Conservation (phyloP, 176 grass and related monocot species). For the Bonia amplexicaulis region DNA sequence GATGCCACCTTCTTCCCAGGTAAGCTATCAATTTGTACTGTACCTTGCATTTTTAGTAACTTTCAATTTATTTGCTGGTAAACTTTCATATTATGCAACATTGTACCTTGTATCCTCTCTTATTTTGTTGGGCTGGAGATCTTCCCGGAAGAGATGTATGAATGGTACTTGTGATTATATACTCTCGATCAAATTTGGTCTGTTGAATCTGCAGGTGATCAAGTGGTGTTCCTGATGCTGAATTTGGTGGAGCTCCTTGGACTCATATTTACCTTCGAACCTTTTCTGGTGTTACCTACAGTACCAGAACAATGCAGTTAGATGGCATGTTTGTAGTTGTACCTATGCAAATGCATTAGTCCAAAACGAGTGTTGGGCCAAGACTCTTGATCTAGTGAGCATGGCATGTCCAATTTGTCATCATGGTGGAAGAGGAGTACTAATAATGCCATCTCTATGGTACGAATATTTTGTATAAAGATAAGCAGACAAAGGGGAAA, state of each 20-base stretch:
- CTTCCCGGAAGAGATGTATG: background rate
- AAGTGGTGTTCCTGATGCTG: conserved; percentile 37
- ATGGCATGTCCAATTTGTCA: background rate
- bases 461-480: background rate
- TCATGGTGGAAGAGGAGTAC: background rate
- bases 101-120: background rate
- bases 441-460: background rate
- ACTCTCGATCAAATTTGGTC: background rate
- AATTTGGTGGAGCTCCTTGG: conserved; percentile 39
- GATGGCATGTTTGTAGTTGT: background rate
- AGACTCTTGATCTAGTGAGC: background rate
- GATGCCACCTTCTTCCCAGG: conserved; percentile 50
- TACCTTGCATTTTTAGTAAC: background rate
- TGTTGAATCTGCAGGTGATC: conserved; percentile 26
- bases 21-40: background rate
- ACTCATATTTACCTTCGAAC: conserved; percentile 27
- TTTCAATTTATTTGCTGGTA: background rate
- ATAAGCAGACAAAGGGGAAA: background rate
- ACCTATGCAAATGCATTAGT: background rate
- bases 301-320: background rate
- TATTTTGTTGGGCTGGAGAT: background rate
- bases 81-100: background rate
- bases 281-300: conserved; percentile 37
- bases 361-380: background rate
- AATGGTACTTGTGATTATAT: background rate